Conservation (phyloP, 2,329 filamentous ascomycete genomes). For the Hypoxylon sp. region DNA sequence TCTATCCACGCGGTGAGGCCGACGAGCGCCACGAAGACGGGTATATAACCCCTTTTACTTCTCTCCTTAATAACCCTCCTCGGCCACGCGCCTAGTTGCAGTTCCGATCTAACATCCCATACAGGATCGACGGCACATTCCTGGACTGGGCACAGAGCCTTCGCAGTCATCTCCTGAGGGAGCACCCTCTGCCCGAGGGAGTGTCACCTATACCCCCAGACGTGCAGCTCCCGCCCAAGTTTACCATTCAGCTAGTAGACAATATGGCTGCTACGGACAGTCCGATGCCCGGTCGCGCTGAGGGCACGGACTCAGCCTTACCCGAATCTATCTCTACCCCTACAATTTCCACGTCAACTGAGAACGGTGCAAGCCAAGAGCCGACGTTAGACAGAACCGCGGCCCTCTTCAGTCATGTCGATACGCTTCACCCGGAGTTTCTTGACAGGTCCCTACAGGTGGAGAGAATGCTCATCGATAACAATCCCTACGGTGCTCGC, state of each 20-base stretch:
- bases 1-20: conserved; percentile 82
- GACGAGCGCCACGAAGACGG: conserved; percentile 95
- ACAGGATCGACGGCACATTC: conserved; percentile 81
- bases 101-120: conserved; percentile 9
- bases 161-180: conserved; percentile 68
- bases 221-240: conserved; percentile 78
- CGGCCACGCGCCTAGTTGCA: background rate
- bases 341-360: conserved; percentile 2
- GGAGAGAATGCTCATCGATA: conserved; percentile 27
- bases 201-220: conserved; percentile 76
- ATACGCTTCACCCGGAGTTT: conserved; percentile 28
- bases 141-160: conserved; percentile 78
- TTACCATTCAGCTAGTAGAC: conserved; percentile 58
- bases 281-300: conserved; percentile 20
- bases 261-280: conserved; percentile 31
- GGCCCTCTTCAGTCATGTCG: conserved; percentile 42
- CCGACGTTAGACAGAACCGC: conserved; percentile 37
- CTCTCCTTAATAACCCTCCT: conserved; percentile 1
- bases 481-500: conserved; percentile 35
- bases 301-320: background rate
- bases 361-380: conserved; percentile 13
- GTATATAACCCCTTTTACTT: conserved; percentile 43
- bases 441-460: conserved; percentile 36
- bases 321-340: background rate
- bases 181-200: conserved; percentile 73